Base-by-base conservation (phyloP, 176 grass and related monocot genomes). In the Themeda triandra region DNA sequence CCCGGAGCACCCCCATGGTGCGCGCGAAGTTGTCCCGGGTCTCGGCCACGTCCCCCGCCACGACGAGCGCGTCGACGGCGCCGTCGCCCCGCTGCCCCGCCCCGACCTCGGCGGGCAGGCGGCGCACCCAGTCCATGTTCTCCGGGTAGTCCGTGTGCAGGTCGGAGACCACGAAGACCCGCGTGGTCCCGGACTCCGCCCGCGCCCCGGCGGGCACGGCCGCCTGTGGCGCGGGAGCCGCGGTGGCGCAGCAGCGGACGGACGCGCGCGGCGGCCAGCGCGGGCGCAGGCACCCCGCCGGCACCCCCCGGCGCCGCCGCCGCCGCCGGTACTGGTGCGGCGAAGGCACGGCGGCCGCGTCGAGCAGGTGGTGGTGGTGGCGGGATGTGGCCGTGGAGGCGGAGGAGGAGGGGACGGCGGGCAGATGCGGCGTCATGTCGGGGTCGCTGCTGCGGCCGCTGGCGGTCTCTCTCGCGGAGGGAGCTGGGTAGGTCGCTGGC, bases 51-150 rank as follows among this genome's bases (percentile, higher is more conserved):
- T 98, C 96, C 10, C 96, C 96, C 0, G 96, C 93, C 18, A 95
- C 96, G 69, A 98, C 90, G 48, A 98, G 89, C 81, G 94, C 91
- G 83, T 95, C 87, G 12, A 85, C 71, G 48, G 67, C 82, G 0
- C 23, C 25, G 41, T 1, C 4, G 48, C 75, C 87, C 0, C 28
- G 14, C 40, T 1, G 1, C 19, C 27, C 72, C n/a, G 63, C 54
- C 0, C 76, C 76, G 42, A 41, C 80, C 80, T 74, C 80, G 24
- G 72, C 81, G 27, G 91, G 87, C 32, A 98, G 78, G 40, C 83
- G 63, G 76, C 73, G 88, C 71, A 98, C 96, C 96, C 96, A 98
- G n/a, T 91, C 91, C 96, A 98, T 98, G 85, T 98, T 98, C 80
- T 95, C 96, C 58, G 33, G 36, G 80, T 93, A 95, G 85, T 98